Base-by-base conservation (phyloP, 192 early-diverging fungal genomes). In the Podila epicladia region DNA sequence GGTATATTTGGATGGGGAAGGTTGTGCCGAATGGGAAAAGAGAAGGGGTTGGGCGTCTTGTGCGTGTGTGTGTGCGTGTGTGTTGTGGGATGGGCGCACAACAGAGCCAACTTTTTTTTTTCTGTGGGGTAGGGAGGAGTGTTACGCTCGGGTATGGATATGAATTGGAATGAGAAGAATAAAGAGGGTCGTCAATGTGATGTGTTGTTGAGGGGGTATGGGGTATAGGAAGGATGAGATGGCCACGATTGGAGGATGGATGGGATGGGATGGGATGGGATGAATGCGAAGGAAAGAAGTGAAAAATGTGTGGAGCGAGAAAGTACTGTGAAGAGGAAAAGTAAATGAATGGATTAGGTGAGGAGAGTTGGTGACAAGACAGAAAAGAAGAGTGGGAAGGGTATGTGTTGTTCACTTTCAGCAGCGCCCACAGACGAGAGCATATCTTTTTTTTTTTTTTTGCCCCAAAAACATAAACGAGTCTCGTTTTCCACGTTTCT, bases 111-210 rank as follows among this genome's bases (percentile, higher is more conserved):
- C 41, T 45, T 17, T 41, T 45, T 45, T 45, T 45, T 37, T 37
- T 45, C 41, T 45, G 41, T 45, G 41, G 41, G 41, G 41, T 45
- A 45, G 15, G 38, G 41, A 45, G 72, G 72, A 76, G 28, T 93
- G 93, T 51, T 84, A 70, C n/a, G 60, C 94, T 94, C 92, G 37
- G 93, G 86, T 75, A 91, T 86, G 20, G 94, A 92, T 5, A 88
- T 88, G 53, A 95, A 82, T 50, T 84, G 74, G n/a, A 95, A 82
- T 63, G 69, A 83, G 83, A 93, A 95, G 86, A 92, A 37, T 11
- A 37, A 90, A 67, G 83, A 66, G 22, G 94, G 94, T 48, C 5
- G 76, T 79, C 75, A 79, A 72, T 35, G 33, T 22, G 61, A 37
- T 37, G 33, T 20, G 62, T 58, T 37, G 26, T 38, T 38, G 37